Conservation (phyloP, 1,284 basidiomycete species). For the Sphagnurus paluster region DNA sequence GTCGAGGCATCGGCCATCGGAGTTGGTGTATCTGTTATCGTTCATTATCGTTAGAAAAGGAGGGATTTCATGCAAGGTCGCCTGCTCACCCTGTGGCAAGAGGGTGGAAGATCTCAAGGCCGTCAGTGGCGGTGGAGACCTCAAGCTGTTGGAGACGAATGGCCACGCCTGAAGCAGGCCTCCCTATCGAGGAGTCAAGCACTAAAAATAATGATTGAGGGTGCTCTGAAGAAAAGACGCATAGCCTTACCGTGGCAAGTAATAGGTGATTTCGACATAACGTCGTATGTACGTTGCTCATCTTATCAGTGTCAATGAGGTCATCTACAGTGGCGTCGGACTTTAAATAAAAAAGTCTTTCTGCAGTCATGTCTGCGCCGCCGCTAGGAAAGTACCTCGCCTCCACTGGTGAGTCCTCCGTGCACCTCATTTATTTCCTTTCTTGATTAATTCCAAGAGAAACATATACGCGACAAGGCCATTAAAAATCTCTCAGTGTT, state of each 20-base stretch:
- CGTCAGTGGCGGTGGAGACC: slow-evolving; percentile 28
- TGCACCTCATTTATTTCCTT: not conserved
- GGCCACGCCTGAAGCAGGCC: slow-evolving; percentile 70
- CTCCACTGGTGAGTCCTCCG: slow-evolving; percentile 70
- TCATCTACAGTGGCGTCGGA: slow-evolving; percentile 22
- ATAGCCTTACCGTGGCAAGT: slow-evolving; percentile 80
- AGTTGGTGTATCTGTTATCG: slow-evolving; percentile 66
- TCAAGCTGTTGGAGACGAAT: slow-evolving; percentile 59
- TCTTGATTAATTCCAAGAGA: slow-evolving; percentile 51
- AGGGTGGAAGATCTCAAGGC: slow-evolving; percentile 44
- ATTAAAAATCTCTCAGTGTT: slow-evolving; percentile 78
- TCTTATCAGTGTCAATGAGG: slow-evolving; percentile 7
- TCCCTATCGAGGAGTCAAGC: slow-evolving; percentile 82
- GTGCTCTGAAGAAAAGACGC: not conserved
- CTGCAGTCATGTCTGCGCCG: slow-evolving; percentile 37
- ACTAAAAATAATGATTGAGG: slow-evolving; percentile 46
- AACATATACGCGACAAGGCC: slow-evolving; percentile 88
- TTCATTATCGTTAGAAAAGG: slow-evolving; percentile 6
- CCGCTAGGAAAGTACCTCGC: slow-evolving; percentile 90
- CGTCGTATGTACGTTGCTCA: not conserved
- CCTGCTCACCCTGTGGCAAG: slow-evolving; percentile 61
- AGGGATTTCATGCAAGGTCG: slow-evolving; percentile 1
- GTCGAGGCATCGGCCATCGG: slow-evolving; percentile 79
- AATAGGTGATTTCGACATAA: slow-evolving; percentile 74
- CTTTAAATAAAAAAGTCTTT: slow-evolving; percentile 26